Evolutionary conservation across 768 basidiomycete genomes (phyloP), one percentile per base, ranked within the genome.

Genomic region (Boletus rex-veris): DNA sequence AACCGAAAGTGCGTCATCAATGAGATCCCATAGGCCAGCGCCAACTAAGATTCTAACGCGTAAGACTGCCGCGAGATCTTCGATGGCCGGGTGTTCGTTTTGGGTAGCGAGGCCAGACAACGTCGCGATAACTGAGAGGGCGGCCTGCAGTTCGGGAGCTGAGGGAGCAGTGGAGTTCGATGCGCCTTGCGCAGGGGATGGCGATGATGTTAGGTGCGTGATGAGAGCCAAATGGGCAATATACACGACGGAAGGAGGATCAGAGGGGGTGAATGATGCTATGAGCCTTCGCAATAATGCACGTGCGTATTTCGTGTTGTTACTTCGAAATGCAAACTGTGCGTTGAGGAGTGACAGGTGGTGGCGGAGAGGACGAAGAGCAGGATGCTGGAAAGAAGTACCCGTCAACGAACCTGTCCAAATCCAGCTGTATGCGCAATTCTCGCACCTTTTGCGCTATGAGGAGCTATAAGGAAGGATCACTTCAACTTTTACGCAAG

Each of bases 331-430:
- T 3, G 68, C 60, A 7, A 90, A 75, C 36, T 79, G 82, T 4
- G 85, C 81, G 16, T 85, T 84, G 33, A 89, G 78, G 37, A 82
- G 71, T 1, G 79, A 77, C 21, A 92, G 70, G 52, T 81, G 79
- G 4, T 80, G 79, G 40, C 77, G 80, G 63, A 86, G 84, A 7
- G 75, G 69, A 48, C 82, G 76, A 10, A 92, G 74, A 10, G 85
- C 78, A 3, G 88, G 85, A 60, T 86, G 84, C 84, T 86, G 48
- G 0, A 58, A 16, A 48, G 24, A 16, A 48, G 24, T 28, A 11
- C 6, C 26, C 21, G 53, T 61, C 44, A 60, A 28, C 16, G 33
- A 48, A 31, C n/a, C 44, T 48, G 12, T 24, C 33, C 33, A 21
- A 39, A 50, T 6, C 24, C 14, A 43, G 26, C 42, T 52, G 50